These are phyloP conservation scores for Colletotrichum melonis DNA, from an alignment of 2,329 filamentous ascomycete species.

Conservation along the genomic window DNA sequence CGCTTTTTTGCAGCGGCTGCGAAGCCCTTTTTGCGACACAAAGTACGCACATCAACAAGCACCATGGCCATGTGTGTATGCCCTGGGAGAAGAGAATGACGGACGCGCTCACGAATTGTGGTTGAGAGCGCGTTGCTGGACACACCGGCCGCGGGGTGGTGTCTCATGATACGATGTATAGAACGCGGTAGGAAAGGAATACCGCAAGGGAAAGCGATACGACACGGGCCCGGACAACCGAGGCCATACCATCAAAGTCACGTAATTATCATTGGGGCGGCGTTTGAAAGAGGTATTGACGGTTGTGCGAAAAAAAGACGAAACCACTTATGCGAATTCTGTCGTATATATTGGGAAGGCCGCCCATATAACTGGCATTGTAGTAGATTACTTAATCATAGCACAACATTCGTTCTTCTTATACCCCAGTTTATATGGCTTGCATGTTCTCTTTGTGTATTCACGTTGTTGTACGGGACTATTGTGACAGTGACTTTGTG, in stretches of 20 bases:
- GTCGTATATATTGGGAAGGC: slow-evolving; percentile 34
- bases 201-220: slow-evolving; percentile 24
- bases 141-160: neutral
- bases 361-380: slow-evolving; percentile 29
- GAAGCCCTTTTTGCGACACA: neutral
- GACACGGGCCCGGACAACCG: slow-evolving; percentile 16
- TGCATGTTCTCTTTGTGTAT: neutral
- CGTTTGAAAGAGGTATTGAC: slow-evolving; percentile 34
- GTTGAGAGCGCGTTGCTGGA: neutral
- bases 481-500: too few relatives aligned
- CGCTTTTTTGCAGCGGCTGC: neutral
- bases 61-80: neutral
- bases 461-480: neutral
- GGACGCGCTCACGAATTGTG: neutral
- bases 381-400: slow-evolving; percentile 36
- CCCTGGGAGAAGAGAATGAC: neutral
- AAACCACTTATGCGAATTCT: slow-evolving; percentile 8
- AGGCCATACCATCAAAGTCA: slow-evolving; percentile 15
- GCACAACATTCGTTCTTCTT: neutral
- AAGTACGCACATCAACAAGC: neutral
- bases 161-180: slow-evolving; percentile 26
- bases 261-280: slow-evolving; percentile 36
- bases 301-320: slow-evolving; percentile 16
- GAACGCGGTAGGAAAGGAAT: slow-evolving; percentile 21
- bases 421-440: neutral